Base-by-base conservation (phyloP, 768 basidiomycete species). In the Pulveroboletus sp. region DNA sequence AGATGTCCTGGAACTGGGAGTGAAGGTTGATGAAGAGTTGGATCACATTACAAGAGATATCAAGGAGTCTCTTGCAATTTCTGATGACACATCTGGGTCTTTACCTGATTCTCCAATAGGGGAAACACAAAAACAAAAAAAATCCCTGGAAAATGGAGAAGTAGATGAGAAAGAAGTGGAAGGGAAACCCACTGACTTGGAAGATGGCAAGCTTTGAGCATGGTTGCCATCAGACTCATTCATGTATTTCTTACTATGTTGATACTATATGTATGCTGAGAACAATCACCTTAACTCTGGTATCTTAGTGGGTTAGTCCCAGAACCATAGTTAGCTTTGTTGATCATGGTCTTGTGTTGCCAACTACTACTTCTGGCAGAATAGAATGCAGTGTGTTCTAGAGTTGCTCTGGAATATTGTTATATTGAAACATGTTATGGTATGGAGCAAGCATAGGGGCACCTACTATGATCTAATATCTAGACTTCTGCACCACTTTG, bases 1-100 rank as follows among this genome's bases (percentile, higher is more conserved):
- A n/a, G 44, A 35, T 37, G 38, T n/a, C 34, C 31, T 49, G n/a
- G 54, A 53, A 26, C 34, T 35, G 19, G 52, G 36, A 19, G 47
- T 16, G 27, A 51, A 51, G 35, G 47, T 39, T 29, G 49, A 16
- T 43, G 62, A 62, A 14, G 66, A 64, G 43, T 16, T 69, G 45
- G 68, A 66, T 7, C 50, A 45, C 24, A 57, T 68, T 22, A 62
- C 58, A 24, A 61, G 47, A 37, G 54, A 54, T 36, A 45, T 67
- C n/a, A 58, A 61, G 29, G 54, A 52, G 43, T 50, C 47, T 22
- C 55, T 67, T 14, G 26, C 38, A 3, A 55, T 65, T 40, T 58
- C 62, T 14, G 30, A 51, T 27, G 51, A 49, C 6, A 32, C 41
- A 1, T 9, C 27, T 16, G 45, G 26, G 27, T 17, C 49, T 27